phyloP scores from a whole-genome alignment of 345 rosid species.

The Aurinia saxatilis region DNA sequence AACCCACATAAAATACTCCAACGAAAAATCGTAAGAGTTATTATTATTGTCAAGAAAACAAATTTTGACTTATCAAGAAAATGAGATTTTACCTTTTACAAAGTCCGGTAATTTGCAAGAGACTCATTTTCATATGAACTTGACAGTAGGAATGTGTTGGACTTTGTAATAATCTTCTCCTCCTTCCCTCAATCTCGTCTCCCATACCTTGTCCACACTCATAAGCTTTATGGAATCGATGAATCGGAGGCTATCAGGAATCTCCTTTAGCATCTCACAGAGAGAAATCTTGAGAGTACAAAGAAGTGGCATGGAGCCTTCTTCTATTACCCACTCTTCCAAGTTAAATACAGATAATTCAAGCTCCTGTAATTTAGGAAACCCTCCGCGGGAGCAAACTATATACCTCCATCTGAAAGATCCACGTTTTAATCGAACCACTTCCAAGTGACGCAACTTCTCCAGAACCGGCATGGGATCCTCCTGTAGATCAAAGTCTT shows the following conservation, averaged over 20 bases:
- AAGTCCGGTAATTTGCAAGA: too few relatives aligned
- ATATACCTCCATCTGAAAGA: slow-evolving; percentile 25
- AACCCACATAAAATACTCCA: too few relatives aligned
- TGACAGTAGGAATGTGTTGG: slow-evolving; percentile 31
- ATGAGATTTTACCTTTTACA: too few relatives aligned
- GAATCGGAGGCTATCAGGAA: slow-evolving; percentile 17
- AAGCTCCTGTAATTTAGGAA: neutral
- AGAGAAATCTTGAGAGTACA: slow-evolving; percentile 13
- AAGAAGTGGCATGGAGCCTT: slow-evolving; percentile 27
- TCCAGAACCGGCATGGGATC: slow-evolving; percentile 39
- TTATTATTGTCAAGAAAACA: too few relatives aligned
- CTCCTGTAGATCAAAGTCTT: neutral
- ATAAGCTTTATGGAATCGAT: slow-evolving; percentile 16
- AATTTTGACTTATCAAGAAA: too few relatives aligned
- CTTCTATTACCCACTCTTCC: slow-evolving; percentile 20
- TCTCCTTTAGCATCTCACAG: slow-evolving; percentile 11
- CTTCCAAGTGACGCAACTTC: slow-evolving; percentile 26
- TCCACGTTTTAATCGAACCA: neutral
- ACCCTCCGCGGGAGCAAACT: slow-evolving; percentile 7
- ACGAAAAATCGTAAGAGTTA: too few relatives aligned
- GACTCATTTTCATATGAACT: too few relatives aligned
- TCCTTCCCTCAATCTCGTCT: slow-evolving; percentile 12
- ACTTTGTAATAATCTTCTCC: slow-evolving; percentile 36
- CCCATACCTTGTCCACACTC: slow-evolving; percentile 22
- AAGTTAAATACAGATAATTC: neutral